A percentile compares a stretch with the other conserved stretches of the same genome.
phyloP scores from a whole-genome alignment of 306 rosid genomes.

The Lupinus albus region DNA sequence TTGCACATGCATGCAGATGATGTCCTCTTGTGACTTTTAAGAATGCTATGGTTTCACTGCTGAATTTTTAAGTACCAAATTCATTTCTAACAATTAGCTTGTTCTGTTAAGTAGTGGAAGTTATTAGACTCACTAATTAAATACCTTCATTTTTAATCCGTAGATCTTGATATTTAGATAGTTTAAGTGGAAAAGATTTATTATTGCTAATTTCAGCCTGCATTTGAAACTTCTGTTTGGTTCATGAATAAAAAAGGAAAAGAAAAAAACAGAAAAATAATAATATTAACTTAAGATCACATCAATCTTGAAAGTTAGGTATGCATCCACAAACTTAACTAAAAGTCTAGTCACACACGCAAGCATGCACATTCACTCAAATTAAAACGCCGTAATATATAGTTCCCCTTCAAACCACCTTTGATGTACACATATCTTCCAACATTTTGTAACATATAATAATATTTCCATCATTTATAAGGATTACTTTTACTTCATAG shows the following conservation, averaged over 20 bases:
- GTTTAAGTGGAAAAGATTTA: neutral
- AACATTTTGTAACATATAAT: neutral
- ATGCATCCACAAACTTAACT: slow-evolving; percentile 38
- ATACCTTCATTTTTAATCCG: neutral
- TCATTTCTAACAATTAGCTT: neutral
- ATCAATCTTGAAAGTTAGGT: slow-evolving; percentile 44
- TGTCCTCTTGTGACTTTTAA: no score
- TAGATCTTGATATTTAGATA: neutral
- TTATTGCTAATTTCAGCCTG: slow-evolving; percentile 2
- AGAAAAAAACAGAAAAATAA: neutral
- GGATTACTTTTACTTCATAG: no score
- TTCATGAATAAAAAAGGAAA: neutral
- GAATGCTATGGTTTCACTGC: neutral
- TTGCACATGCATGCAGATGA: no score
- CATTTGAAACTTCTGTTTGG: slow-evolving; percentile 6
- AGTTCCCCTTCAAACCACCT: slow-evolving; percentile 16
- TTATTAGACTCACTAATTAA: neutral
- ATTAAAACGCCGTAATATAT: slow-evolving; percentile 15
- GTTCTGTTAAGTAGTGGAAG: neutral
- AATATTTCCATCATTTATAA: no score
- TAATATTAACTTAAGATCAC: slow-evolving; percentile 1
- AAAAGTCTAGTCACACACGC: slow-evolving; percentile 40
- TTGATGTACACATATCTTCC: slow-evolving; percentile 1
- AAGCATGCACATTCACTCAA: neutral
- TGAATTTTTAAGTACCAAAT: neutral